Conservation (phyloP, 2,329 filamentous ascomycete species). For the Calonectria pauciramosa region DNA sequence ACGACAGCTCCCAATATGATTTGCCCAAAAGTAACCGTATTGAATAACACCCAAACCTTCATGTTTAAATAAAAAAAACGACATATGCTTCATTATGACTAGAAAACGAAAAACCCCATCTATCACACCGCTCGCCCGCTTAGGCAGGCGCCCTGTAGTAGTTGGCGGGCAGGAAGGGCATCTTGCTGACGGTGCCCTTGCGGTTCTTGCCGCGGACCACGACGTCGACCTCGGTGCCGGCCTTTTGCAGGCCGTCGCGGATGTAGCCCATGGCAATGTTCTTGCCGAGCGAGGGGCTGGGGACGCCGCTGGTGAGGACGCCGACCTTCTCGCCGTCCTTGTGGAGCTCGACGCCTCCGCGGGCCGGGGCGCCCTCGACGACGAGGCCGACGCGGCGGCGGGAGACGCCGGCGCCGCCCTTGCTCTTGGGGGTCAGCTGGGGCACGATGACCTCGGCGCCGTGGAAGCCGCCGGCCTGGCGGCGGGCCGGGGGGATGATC, state of each 20-base stretch:
- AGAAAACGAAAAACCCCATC: not conserved
- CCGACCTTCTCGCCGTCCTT: conserved; percentile 78
- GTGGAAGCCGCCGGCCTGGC: conserved; percentile 80
- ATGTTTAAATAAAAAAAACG: not conserved
- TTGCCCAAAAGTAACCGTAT: conserved; percentile 23
- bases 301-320: conserved; percentile 88
- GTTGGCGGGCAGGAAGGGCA: conserved; percentile 88
- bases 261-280: conserved; percentile 98
- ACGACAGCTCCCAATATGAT: not conserved
- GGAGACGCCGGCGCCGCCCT: conserved; percentile 78
- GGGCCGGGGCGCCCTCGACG: conserved; percentile 87
- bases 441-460: conserved; percentile 83
- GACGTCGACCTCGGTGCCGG: conserved; percentile 84
- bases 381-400: conserved; percentile 85
- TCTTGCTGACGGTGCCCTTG: conserved; percentile 83
- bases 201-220: conserved; percentile 82
- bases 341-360: conserved; percentile 88
- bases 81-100: conserved; percentile 9
- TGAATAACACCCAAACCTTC: conserved; percentile 12
- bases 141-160: conserved; percentile 65
- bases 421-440: conserved; percentile 80
- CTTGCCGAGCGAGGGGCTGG: conserved; percentile 85
- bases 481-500: conserved; percentile 87
- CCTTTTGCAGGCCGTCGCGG: conserved; percentile 84
- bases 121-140: not conserved